Conservation (phyloP, 2,329 filamentous ascomycete genomes). For the Colletotrichum euphorbiae region DNA sequence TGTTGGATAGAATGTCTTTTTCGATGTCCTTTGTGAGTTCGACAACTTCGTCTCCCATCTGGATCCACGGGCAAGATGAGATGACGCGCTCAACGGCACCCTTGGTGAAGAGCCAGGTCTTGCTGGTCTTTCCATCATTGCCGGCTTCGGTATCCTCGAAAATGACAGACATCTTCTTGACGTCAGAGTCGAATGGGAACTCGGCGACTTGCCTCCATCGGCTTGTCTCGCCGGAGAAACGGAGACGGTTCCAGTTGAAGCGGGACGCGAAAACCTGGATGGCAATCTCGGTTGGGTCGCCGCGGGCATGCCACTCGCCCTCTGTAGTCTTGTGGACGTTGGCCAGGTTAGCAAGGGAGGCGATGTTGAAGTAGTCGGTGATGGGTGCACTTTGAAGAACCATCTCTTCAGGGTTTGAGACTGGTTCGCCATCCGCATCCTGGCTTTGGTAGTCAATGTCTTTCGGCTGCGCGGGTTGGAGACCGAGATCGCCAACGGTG, state of each 20-base stretch:
- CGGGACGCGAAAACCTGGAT: slow-evolving; percentile 80
- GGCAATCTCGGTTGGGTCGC: slow-evolving; percentile 78
- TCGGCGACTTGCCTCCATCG: slow-evolving; percentile 72
- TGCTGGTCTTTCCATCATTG: slow-evolving; percentile 23
- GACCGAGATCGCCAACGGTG: slow-evolving; percentile 58
- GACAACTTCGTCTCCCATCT: slow-evolving; percentile 55
- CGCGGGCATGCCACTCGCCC: slow-evolving; percentile 70
- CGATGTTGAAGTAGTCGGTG: slow-evolving; percentile 69
- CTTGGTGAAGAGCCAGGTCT: slow-evolving; percentile 69
- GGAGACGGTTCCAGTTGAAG: slow-evolving; percentile 71
- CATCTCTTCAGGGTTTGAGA: slow-evolving; percentile 45
- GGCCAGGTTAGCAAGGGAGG: slow-evolving; percentile 74
- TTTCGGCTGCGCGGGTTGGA: slow-evolving; percentile 52
- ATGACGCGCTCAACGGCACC: slow-evolving; percentile 78
- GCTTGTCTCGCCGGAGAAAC: slow-evolving; percentile 61
- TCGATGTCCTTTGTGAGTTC: slow-evolving; percentile 65
- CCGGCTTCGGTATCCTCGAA: slow-evolving; percentile 59
- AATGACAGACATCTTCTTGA: slow-evolving; percentile 83
- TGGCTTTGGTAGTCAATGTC: slow-evolving; percentile 47
- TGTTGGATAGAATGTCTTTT: slow-evolving; percentile 71
- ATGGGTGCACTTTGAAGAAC: slow-evolving; percentile 55
- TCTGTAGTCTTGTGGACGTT: slow-evolving; percentile 67
- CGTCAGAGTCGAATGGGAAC: slow-evolving; percentile 79
- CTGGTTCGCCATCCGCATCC: slow-evolving; percentile 44
- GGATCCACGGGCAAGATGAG: slow-evolving; percentile 67